Evolutionary conservation across 768 basidiomycete species (phyloP), one percentile per base, ranked within the genome.

Genomic region (Pleurotus eryngii): DNA sequence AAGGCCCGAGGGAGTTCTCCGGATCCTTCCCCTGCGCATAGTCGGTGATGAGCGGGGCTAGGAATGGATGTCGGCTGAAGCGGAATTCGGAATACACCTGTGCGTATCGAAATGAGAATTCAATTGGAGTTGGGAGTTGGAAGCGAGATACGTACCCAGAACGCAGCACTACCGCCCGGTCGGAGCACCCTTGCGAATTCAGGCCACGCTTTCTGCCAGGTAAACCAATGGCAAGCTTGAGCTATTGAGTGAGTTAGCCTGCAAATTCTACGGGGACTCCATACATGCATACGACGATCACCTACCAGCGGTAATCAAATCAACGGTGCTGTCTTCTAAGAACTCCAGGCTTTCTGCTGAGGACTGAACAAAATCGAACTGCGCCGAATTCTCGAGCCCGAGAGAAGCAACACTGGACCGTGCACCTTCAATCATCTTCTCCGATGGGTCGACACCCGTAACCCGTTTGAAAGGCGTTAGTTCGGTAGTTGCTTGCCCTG

Each of bases 211-310:
- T 79, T 82, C 5, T 70, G 67, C 80, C 85, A 89, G 63, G 92
- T 78, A 64, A 92, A 93, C 90, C 90, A 92, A 65, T 93, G 91
- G 2, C 82, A 82, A 0, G 90, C 84, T 70, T 90, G 90, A 1
- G 87, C 90, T 90, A 49, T 18, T 26, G 24, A 26, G 24, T 26
- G 24, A 6, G 17, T 58, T 24, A 26, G 42, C 24, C 15, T 27
- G 17, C 17, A 8, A 50, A 30, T 51, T 55, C 49, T 46, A 53
- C 9, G 11, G 30, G 30, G 9, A 35, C 14, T 27, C 50, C 8
- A 20, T 18, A 39, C n/a, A 27, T 43, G 35, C 27, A 47, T 5
- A n/a, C n/a, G 22, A 40, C 22, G 37, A 48, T 46, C 46, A 64
- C 75, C 58, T 64, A 83, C 90, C 89, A 17, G 89, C 80, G 12